Evolutionary conservation across 2,329 filamentous ascomycete species (phyloP).

Genomic region (Elsinoe fawcettii): DNA sequence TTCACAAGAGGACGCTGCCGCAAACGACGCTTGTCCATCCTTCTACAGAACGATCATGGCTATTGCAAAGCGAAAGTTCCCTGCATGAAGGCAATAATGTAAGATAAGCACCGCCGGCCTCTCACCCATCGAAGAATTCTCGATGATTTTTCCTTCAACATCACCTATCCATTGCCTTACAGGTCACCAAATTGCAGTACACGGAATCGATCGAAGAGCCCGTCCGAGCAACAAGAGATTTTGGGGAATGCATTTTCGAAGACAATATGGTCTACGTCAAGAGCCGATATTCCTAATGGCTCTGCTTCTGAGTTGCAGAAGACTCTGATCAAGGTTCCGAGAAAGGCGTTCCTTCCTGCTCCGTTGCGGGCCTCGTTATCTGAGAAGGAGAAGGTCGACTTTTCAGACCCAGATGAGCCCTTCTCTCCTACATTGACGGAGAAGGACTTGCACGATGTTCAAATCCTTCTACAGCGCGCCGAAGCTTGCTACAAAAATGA

Average conservation of each 20-base stretch:
- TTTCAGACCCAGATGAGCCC: not conserved
- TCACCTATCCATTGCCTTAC: not conserved
- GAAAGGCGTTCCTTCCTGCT: not conserved
- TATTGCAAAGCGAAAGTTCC: not conserved
- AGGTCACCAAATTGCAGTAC: not conserved
- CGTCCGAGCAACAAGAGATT: not conserved
- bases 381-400: not conserved
- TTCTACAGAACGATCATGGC: not conserved
- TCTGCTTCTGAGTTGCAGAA: not conserved
- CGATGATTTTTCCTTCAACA: no score
- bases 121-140: not conserved
- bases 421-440: not conserved
- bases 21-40: not conserved
- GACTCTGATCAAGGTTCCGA: not conserved
- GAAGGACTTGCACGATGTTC: not conserved
- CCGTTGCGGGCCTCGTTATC: not conserved
- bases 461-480: not conserved
- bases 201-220: not conserved
- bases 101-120: not conserved
- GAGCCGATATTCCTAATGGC: not conserved
- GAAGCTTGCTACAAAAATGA: not conserved
- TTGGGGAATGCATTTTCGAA: not conserved
- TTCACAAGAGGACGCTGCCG: not conserved
- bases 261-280: not conserved
- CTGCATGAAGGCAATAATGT: not conserved